A percentile compares a stretch with the other conserved stretches of the same genome.
phyloP scores from a whole-genome alignment of 768 basidiomycete species.

The Ramaria sp. region DNA sequence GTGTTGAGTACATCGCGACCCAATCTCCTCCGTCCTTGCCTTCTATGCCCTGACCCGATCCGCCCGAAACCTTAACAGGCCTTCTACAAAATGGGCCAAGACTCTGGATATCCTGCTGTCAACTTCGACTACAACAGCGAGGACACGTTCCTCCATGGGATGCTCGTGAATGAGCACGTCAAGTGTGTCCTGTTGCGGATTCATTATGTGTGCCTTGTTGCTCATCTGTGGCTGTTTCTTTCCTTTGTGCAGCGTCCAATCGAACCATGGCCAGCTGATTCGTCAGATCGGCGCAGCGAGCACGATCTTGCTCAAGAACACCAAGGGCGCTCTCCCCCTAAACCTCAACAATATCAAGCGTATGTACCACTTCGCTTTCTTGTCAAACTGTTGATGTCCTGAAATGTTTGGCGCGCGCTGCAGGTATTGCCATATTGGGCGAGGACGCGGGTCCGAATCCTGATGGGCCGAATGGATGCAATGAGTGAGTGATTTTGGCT shows the following conservation, averaged over 20 bases:
- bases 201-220: too few species aligned
- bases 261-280: constrained; percentile 19
- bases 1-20: too few species aligned
- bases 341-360: constrained; percentile 7
- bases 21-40: too few species aligned
- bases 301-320: constrained; percentile 47
- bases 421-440: constrained; percentile 33
- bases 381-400: background rate
- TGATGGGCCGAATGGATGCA: constrained; percentile 61
- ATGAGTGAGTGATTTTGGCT: constrained; percentile 26
- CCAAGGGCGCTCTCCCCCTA: constrained; percentile 21
- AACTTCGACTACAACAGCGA: constrained; percentile 24
- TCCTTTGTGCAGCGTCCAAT: background rate
- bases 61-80: constrained; percentile 7
- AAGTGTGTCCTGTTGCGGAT: constrained; percentile 11
- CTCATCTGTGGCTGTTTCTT: too few species aligned
- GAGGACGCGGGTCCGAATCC: constrained; percentile 47
- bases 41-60: too few species aligned
- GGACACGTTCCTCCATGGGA: constrained; percentile 6
- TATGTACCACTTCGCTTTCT: background rate
- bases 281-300: constrained; percentile 40
- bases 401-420: background rate
- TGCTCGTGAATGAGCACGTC: constrained; percentile 17
- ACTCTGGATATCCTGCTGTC: constrained; percentile 22
- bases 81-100: constrained; percentile 22